phyloP scores from a whole-genome alignment of 1,139 yeast genomes.

The Tardiomyces blankii region DNA sequence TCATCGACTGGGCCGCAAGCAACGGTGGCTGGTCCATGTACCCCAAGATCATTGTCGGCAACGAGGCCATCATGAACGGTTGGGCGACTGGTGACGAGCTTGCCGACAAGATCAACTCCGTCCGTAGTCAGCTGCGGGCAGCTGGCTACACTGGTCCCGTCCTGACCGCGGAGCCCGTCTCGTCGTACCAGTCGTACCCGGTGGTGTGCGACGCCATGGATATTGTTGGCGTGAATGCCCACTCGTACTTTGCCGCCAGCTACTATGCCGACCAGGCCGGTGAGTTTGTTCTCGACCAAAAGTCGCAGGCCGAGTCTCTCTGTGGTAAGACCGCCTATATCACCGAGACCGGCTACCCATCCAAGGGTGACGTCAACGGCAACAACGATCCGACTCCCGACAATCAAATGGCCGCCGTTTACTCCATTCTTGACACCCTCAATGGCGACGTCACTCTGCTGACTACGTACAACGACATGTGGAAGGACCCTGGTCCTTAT shows the following conservation, averaged over 20 bases:
- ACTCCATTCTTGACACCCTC: constrained; percentile 43
- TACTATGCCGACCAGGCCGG: constrained; percentile 63
- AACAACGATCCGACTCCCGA: constrained; percentile 54
- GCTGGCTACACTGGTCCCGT: constrained; percentile 75
- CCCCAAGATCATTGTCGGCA: constrained; percentile 70
- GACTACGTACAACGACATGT: constrained; percentile 66
- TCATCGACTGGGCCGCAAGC: constrained; percentile 34
- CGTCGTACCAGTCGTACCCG: constrained; percentile 52
- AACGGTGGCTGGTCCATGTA: constrained; percentile 59
- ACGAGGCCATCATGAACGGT: constrained; percentile 67
- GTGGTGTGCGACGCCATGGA: constrained; percentile 59
- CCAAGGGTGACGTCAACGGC: constrained; percentile 61
- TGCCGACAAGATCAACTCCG: constrained; percentile 49
- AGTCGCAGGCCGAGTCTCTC: constrained; percentile 24
- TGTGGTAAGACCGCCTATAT: constrained; percentile 34
- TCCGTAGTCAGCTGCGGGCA: constrained; percentile 40
- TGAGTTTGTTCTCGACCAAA: constrained; percentile 54
- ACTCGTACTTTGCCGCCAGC: constrained; percentile 64
- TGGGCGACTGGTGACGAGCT: constrained; percentile 49
- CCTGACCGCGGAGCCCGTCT: constrained; percentile 85
- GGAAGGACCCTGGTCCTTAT: constrained; percentile 83
- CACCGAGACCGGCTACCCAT: constrained; percentile 89
- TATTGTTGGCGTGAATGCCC: constrained; percentile 77
- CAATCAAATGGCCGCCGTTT: constrained; percentile 63
- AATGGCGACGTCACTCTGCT: constrained; percentile 49